Conservation (phyloP, 2,329 filamentous ascomycete species). For the Plenodomus lindquistii region DNA sequence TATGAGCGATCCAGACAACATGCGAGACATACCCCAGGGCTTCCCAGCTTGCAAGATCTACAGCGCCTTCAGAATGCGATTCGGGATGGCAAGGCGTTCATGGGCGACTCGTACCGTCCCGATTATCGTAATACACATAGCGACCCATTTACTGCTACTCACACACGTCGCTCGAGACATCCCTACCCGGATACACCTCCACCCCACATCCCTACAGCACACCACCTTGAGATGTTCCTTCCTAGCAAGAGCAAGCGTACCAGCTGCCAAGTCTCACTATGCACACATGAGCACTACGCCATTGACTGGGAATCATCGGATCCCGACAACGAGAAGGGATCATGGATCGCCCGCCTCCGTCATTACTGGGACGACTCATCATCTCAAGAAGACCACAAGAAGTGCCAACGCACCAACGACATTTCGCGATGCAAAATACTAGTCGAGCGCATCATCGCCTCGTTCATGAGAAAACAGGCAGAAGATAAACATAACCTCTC, state of each 20-base stretch:
- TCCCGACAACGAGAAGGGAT: slow-evolving; percentile 7
- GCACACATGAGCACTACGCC: slow-evolving; percentile 5
- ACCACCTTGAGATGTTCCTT: not conserved
- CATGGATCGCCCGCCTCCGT: slow-evolving; percentile 1
- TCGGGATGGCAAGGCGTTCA: not conserved
- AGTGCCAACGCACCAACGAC: not conserved
- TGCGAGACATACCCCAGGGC: not conserved
- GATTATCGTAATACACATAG: not conserved
- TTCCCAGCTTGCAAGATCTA: not conserved
- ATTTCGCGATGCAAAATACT: not conserved
- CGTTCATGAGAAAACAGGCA: not conserved
- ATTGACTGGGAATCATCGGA: slow-evolving; percentile 6
- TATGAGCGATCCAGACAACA: not conserved
- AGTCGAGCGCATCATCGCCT: not conserved
- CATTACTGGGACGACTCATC: not conserved
- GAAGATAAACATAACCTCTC: not conserved
- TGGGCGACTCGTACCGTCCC: not conserved
- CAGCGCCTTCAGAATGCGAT: not conserved
- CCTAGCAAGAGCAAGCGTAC: not conserved
- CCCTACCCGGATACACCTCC: not conserved
- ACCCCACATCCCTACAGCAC: not conserved
- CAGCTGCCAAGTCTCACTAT: slow-evolving; percentile 1
- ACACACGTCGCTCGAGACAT: not conserved
- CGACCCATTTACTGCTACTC: not conserved
- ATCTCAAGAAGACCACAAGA: not conserved